Evolutionary conservation across 306 rosid genomes (phyloP), one percentile per base, ranked within the genome.

Genomic region (Pyrus betulifolia): DNA sequence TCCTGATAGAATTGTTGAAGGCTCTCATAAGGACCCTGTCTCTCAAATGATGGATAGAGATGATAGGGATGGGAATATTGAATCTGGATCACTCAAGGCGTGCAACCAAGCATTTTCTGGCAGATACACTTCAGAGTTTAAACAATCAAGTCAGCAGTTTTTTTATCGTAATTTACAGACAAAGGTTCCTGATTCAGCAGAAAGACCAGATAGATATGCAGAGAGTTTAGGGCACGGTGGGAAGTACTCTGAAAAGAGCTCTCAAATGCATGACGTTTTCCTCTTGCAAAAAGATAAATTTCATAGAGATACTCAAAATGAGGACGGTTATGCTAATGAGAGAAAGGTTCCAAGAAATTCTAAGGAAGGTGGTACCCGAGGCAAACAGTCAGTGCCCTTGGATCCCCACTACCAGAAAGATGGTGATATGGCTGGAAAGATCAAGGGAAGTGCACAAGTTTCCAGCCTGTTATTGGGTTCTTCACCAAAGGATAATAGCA

Each of bases 341-440:
- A 92, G 83, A 78, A 92, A 87, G 66, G 82, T 71, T 51, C 51
- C 87, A 73, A 87, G 83, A 86, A 91, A 88, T 80, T 84, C 76
- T 68, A 88, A 83, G 88, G 93, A 88, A 79, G 84, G 81, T 78
- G 84, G 85, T 79, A 72, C 76, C 74, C 88, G 90, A 67, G 87
- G 87, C 71, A 95, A 84, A 78, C 85, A 79, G 57, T 70, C 79
- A 4, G 70, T 42, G 68, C 81, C 89, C 68, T 71, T 71, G 82
- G 94, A 92, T 79, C 84, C 84, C 9, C 84, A 81, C 75, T 64
- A 83, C 89, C 82, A 68, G 81, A 90, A 87, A 74, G 94, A 84
- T 55, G 81, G 90, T 79, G 91, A 91, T 75, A 57, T 70, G 78
- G 81, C 70, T 84, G 88, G 88, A 57, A 94, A 83, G 72, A 60